A percentile compares a stretch with the other conserved stretches of the same genome.
Evolutionary conservation across 2,329 filamentous ascomycete species (phyloP).

Genomic region (Epichloe uncinata): DNA sequence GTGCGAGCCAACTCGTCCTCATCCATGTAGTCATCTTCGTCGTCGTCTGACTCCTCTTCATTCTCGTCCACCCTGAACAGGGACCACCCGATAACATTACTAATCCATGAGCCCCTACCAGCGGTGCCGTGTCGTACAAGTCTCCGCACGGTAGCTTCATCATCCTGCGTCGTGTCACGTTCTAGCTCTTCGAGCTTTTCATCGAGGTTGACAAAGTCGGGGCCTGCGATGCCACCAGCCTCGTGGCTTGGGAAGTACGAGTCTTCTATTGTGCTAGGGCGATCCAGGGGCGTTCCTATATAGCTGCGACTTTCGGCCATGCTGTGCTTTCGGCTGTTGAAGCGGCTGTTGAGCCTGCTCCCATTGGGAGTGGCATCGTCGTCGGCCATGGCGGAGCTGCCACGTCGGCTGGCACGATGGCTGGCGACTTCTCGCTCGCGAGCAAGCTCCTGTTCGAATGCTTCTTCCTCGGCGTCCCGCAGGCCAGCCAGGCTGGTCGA

Average conservation of each 20-base stretch:
- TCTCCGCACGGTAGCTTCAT: constrained; percentile 44
- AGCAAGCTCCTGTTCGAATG: constrained; percentile 36
- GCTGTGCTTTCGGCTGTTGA: constrained; percentile 29
- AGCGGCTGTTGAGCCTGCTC: constrained; percentile 37
- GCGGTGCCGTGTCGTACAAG: constrained; percentile 40
- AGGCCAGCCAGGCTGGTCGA: constrained; percentile 46
- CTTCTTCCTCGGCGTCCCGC: constrained; percentile 38
- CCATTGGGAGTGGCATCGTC: constrained; percentile 24
- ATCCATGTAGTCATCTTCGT: constrained; percentile 20
- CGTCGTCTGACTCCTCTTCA: constrained; percentile 35
- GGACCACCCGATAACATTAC: constrained; percentile 43
- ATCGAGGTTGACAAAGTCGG: constrained; percentile 51
- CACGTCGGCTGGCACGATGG: constrained; percentile 33
- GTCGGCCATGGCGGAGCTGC: constrained; percentile 27
- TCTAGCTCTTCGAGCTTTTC: constrained; percentile 44
- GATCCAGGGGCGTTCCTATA: constrained; percentile 32
- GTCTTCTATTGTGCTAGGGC: constrained; percentile 21
- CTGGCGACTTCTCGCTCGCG: constrained; percentile 36
- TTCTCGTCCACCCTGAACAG: constrained; percentile 50
- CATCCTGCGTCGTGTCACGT: constrained; percentile 35
- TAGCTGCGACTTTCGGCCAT: constrained; percentile 22
- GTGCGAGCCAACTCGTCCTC: constrained; percentile 16
- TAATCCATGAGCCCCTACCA: constrained; percentile 45
- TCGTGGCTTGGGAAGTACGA: constrained; percentile 28
- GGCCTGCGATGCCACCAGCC: constrained; percentile 32